Evolutionary conservation across 1,284 basidiomycete species (phyloP), one percentile per base, ranked within the genome.

Genomic region (Tilletia indica): DNA sequence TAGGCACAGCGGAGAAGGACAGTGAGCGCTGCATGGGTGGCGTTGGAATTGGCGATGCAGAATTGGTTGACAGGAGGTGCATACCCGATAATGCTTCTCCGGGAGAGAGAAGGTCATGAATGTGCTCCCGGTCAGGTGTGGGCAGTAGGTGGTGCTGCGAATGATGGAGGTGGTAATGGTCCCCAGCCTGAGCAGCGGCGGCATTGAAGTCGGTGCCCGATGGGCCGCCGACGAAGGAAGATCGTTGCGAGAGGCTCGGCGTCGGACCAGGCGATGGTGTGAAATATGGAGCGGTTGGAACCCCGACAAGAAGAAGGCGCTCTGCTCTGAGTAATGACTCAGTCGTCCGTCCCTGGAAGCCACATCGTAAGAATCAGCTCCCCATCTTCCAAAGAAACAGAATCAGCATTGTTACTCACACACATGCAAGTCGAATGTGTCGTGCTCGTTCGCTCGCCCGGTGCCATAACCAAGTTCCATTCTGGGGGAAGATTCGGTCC

Each of bases 401-500:
- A 9, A 12, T 54, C 51, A n/a, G 47, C n/a, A 49, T 49, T n/a
- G n/a, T 12, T 31, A 64, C 61, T 64, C 61, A 64, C 61, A 64
- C 61, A 64, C 61, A 64, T 64, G 61, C 61, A 64, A 34, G 61
- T 64, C 61, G 61, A 25, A 39, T 64, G 61, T 6, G 36, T 64
- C 31, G 61, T 64, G n/a, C 36, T 64, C 34, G 61, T 64, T 16
- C 38, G 31, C 61, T 64, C 61, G 34, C 61, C 61, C 12, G 61
- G 61, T 9, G 61, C 36, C 61, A 64, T 64, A 2, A 64, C 34
- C 61, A 64, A 39, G 36, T 64, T 64, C 61, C 61, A 64, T 21
- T 64, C 61, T 38, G 61, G 36, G 2, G 61, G 61, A 4, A 64
- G 12, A 21, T 64, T 64, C 4, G 61, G 61, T 11, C 61, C 61